Evolutionary conservation across 2,329 filamentous ascomycete species (phyloP), one percentile per base, ranked within the genome.

Genomic region (Clonostachys sp.): DNA sequence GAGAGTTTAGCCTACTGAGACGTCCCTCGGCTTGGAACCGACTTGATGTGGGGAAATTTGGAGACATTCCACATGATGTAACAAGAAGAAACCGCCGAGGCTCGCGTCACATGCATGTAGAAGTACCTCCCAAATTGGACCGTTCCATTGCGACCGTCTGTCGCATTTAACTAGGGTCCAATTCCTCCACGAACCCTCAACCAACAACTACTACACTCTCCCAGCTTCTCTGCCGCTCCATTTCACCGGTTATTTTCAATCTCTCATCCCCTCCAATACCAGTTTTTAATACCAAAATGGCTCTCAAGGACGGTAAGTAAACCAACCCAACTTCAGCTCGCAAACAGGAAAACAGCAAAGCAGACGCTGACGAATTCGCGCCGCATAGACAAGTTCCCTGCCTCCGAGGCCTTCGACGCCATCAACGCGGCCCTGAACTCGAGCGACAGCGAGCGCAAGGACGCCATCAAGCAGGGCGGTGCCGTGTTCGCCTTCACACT

Each of bases 401-500:
- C 92, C 62, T 97, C 94, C 50, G 84, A 73, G 55, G 91, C 91
- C 57, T 99, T 99, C 70, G 94, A 99, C 65, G 78, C 76, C 61
- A 96, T 99, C 77, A 82, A 88, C 68, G 64, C 72, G 46, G 81
- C 84, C 45, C 84, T 99, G 54, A 71, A 77, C 61, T 67, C 78
- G 60, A 82, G 80, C 67, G 83, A 87, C 30, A 78, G 80, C 55
- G 88, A 90, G 61, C 84, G 85, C 71, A 87, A 95, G 73, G 85
- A 91, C 55, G 91, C 92, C 57, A 86, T 97, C 69, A 92, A 95
- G 72, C 83, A 90, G 65, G 92, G 84, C 63, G 86, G 86, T 60
- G 90, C 87, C 51, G 76, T 97, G 66, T 96, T 95, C 67, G 86
- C 86, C 51, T 97, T 99, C 73, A 90, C 83, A 47, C 76, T 99